Conservation (phyloP, 805 yeast genomes). For the Nadsonia fulvescens region DNA sequence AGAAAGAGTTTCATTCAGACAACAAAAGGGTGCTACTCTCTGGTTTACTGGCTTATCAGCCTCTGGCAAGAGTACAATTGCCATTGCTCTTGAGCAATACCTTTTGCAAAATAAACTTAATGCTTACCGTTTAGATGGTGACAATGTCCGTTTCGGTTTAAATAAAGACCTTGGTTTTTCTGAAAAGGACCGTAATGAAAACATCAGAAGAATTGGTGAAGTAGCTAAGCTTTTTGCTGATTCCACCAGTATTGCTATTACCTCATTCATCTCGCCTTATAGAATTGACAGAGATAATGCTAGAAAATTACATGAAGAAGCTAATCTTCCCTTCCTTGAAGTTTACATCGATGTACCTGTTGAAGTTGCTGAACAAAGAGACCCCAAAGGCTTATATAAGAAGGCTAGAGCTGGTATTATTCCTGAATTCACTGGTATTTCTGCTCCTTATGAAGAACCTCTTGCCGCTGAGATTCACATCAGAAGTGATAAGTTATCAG, state of each 20-base stretch:
- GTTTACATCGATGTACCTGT: conserved; percentile 87
- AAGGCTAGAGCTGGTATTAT: conserved; percentile 92
- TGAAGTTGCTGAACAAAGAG: conserved; percentile 89
- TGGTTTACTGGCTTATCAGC: conserved; percentile 96
- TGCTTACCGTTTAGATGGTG: conserved; percentile 82
- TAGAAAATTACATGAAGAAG: conserved; percentile 62
- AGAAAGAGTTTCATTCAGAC: conserved; percentile 54
- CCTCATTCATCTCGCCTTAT: conserved; percentile 90
- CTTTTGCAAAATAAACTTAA: conserved; percentile 50
- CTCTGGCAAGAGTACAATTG: conserved; percentile 87
- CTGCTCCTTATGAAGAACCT: conserved; percentile 94
- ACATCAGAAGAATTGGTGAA: conserved; percentile 86
- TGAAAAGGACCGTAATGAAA: conserved; percentile 83
- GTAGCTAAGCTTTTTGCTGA: conserved; percentile 90
- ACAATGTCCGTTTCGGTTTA: conserved; percentile 83
- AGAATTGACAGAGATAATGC: conserved; percentile 70
- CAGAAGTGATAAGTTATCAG: conserved; percentile 47
- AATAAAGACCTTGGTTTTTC: conserved; percentile 90
- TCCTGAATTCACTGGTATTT: conserved; percentile 87
- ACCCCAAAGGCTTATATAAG: conserved; percentile 91
- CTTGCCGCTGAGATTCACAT: conserved; percentile 67
- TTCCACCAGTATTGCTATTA: conserved; percentile 70
- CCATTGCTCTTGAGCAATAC: conserved; percentile 80
- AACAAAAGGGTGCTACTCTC: conserved; percentile 75
- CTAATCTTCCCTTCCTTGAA: conserved; percentile 69